Conservation (phyloP, 495 filamentous ascomycete genomes). For the Articulospora tetracladia region DNA sequence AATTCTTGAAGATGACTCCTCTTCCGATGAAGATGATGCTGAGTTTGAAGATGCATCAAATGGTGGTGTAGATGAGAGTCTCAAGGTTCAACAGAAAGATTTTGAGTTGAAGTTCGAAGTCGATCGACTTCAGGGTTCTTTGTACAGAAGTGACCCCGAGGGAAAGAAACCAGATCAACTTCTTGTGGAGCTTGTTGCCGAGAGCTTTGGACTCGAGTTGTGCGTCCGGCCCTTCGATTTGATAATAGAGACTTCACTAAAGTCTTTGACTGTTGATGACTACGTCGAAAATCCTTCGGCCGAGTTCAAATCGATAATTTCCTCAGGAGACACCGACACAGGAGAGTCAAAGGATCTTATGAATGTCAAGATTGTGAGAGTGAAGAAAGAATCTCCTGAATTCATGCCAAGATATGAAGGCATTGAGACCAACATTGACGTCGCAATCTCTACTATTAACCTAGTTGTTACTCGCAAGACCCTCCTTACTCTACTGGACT, state of each 20-base stretch:
- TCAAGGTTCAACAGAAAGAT: slow-evolving; percentile 76
- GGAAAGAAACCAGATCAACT: slow-evolving; percentile 72
- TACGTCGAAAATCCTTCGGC: slow-evolving; percentile 86
- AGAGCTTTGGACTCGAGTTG: slow-evolving; percentile 82
- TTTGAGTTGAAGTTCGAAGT: slow-evolving; percentile 97
- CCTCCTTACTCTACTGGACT: slow-evolving; percentile 90
- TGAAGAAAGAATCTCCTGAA: slow-evolving; percentile 88
- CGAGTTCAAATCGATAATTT: slow-evolving; percentile 94
- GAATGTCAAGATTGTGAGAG: slow-evolving; percentile 79
- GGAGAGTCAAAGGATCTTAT: slow-evolving; percentile 78
- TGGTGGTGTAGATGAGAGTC: slow-evolving; percentile 49
- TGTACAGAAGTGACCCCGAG: slow-evolving; percentile 83
- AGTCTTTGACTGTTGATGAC: slow-evolving; percentile 87
- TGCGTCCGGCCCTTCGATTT: slow-evolving; percentile 87
- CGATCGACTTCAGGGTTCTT: slow-evolving; percentile 84
- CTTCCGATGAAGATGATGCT: slow-evolving; percentile 60
- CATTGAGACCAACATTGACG: slow-evolving; percentile 87
- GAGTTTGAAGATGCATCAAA: slow-evolving; percentile 61
- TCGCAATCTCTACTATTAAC: slow-evolving; percentile 92
- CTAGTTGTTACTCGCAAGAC: slow-evolving; percentile 91
- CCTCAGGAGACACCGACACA: slow-evolving; percentile 68
- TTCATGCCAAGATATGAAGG: slow-evolving; percentile 89
- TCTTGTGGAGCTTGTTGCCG: slow-evolving; percentile 85
- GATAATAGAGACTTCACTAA: slow-evolving; percentile 82
- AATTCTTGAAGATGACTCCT: slow-evolving; percentile 69